These are phyloP conservation scores for Penicillium roqueforti DNA, from an alignment of 495 filamentous ascomycete genomes.

Conservation along the genomic window DNA sequence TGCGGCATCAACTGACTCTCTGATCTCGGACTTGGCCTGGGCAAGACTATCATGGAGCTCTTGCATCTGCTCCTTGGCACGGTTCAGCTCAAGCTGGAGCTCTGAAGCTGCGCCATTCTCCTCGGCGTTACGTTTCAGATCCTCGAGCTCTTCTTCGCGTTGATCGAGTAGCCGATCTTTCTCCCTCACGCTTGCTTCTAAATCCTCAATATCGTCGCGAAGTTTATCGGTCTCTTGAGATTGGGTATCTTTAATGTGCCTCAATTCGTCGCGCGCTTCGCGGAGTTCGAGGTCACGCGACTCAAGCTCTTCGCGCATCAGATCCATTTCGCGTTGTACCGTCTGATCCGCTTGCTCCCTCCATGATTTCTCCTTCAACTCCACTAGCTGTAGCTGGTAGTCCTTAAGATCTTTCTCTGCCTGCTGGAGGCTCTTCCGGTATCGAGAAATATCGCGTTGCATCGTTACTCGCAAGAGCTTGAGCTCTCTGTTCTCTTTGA, in stretches of 20 bases:
- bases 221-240: conserved; percentile 58
- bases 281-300: conserved; percentile 50
- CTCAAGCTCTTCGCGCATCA: conserved; percentile 56
- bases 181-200: conserved; percentile 61
- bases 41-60: conserved; percentile 60
- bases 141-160: conserved; percentile 61
- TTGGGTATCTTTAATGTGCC: conserved; percentile 43
- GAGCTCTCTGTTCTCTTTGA: conserved; percentile 92
- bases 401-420: conserved; percentile 79
- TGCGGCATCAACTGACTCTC: conserved; percentile 56
- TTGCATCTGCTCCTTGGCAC: conserved; percentile 52
- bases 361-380: conserved; percentile 73
- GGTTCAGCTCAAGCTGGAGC: conserved; percentile 49
- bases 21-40: conserved; percentile 47
- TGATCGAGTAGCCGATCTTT: conserved; percentile 62
- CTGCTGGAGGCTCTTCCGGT: conserved; percentile 69
- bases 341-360: conserved; percentile 65
- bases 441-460: conserved; percentile 76
- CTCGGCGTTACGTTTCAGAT: conserved; percentile 51
- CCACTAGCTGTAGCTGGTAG: conserved; percentile 71
- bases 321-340: conserved; percentile 56
- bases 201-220: conserved; percentile 62
- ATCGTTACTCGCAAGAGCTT: conserved; percentile 87
- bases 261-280: conserved; percentile 43
- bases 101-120: conserved; percentile 50